Conservation (phyloP, 2,329 filamentous ascomycete genomes). For the Aureobasidium sp. region DNA sequence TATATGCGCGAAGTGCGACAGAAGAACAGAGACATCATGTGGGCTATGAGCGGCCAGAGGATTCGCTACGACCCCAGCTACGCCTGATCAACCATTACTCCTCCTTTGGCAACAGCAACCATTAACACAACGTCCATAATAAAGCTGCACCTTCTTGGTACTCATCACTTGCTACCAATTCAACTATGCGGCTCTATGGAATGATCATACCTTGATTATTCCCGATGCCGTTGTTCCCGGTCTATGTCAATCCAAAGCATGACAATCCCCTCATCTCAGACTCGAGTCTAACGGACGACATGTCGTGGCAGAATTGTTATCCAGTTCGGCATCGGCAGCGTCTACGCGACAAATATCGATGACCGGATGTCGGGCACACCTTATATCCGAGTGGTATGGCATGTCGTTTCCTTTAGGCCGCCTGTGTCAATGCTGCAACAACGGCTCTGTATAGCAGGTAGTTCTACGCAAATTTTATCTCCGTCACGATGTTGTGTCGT, state of each 20-base stretch:
- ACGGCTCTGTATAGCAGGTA: neutral
- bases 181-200: neutral
- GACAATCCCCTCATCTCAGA: neutral
- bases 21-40: conserved; percentile 13
- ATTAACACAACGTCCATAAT: neutral
- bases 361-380: neutral
- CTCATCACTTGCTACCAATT: neutral
- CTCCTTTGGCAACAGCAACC: neutral
- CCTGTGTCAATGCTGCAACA: neutral
- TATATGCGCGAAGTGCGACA: conserved; percentile 18
- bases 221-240: neutral
- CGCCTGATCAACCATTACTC: neutral
- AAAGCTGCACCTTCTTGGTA: neutral
- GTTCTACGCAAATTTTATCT: neutral
- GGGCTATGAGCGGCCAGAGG: conserved; percentile 8
- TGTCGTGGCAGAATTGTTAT: neutral
- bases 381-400: neutral
- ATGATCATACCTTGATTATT: neutral
- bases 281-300: neutral
- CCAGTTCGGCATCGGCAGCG: neutral
- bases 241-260: neutral
- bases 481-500: neutral
- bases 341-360: neutral
- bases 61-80: conserved; percentile 1
- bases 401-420: neutral